Percentiles rank a stretch among this genome's conserved stretches.
Conservation (phyloP, 257 asterid species). For the Solanum pennellii region DNA sequence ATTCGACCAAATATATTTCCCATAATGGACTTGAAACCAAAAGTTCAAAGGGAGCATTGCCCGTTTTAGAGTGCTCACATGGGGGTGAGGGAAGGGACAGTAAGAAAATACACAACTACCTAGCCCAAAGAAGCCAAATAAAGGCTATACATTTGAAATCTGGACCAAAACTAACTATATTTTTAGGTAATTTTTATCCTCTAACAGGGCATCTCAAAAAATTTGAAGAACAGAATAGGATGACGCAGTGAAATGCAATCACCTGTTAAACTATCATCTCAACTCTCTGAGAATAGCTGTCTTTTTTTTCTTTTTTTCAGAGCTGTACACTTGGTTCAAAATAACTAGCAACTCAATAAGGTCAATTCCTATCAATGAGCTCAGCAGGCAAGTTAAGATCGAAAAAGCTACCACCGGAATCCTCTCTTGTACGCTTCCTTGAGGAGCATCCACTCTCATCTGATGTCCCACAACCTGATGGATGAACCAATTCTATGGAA, state of each 20-base stretch:
- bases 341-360: constrained; percentile 1
- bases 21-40: not conserved
- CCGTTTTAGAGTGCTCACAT: not conserved
- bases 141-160: not conserved
- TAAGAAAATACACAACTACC: not conserved
- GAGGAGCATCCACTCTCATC: constrained; percentile 24
- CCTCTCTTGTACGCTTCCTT: constrained; percentile 54
- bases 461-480: constrained; percentile 49
- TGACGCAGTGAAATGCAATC: not conserved
- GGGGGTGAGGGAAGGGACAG: not conserved
- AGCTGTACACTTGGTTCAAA: constrained; percentile 6
- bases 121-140: not conserved
- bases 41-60: not conserved
- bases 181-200: not conserved
- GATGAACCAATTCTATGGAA: constrained; percentile 24
- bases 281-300: not conserved
- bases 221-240: not conserved
- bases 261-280: not conserved
- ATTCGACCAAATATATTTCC: not conserved
- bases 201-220: not conserved
- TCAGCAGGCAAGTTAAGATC: constrained; percentile 82
- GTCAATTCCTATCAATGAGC: constrained; percentile 19
- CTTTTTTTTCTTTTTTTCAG: not conserved
- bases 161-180: not conserved
- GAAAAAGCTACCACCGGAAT: constrained; percentile 21